Conservation (phyloP, 768 basidiomycete genomes). For the Kwoniella sp. region DNA sequence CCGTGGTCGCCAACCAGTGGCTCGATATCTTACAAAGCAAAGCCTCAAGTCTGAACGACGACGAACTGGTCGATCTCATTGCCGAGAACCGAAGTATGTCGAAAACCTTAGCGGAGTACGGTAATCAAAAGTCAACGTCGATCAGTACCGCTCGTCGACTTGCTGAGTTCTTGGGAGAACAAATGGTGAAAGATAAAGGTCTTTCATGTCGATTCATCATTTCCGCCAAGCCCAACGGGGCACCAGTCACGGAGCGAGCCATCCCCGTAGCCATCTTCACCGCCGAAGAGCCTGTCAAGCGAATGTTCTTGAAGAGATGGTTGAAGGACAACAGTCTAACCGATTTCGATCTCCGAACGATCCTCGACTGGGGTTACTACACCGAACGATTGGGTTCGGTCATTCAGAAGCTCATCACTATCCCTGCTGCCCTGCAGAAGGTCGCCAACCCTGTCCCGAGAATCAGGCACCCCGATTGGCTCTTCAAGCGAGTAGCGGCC, state of each 20-base stretch:
- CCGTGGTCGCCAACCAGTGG: conserved; percentile 93
- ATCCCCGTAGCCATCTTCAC: conserved; percentile 97
- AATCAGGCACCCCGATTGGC: conserved; percentile 95
- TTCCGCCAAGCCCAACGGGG: conserved; percentile 85
- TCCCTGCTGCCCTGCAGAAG: conserved; percentile 97
- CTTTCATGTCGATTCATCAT: conserved; percentile 99
- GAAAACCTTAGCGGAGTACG: conserved; percentile 93
- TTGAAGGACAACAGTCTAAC: conserved; percentile 85
- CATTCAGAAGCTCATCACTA: conserved; percentile 98
- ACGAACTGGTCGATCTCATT: conserved; percentile 95
- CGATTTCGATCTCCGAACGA: conserved; percentile 87
- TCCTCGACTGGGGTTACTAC: conserved; percentile 98
- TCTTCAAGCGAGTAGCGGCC: conserved; percentile 84
- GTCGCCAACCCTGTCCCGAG: conserved; percentile 94
- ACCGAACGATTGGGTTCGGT: conserved; percentile 96
- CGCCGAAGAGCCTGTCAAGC: conserved; percentile 87
- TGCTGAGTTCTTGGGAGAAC: conserved; percentile 93
- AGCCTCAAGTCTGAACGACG: conserved; percentile 80
- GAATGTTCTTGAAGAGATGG: conserved; percentile 91
- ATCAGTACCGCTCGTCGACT: conserved; percentile 94
- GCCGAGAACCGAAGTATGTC: conserved; percentile 99
- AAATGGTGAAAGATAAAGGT: conserved; percentile 99
- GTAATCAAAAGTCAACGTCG: conserved; percentile 93
- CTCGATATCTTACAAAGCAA: conserved; percentile 88
- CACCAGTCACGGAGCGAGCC: conserved; percentile 95